Percentiles rank a stretch among this genome's conserved stretches.
Conservation (phyloP, 306 rosid genomes). For the Cucumis hystrix region DNA sequence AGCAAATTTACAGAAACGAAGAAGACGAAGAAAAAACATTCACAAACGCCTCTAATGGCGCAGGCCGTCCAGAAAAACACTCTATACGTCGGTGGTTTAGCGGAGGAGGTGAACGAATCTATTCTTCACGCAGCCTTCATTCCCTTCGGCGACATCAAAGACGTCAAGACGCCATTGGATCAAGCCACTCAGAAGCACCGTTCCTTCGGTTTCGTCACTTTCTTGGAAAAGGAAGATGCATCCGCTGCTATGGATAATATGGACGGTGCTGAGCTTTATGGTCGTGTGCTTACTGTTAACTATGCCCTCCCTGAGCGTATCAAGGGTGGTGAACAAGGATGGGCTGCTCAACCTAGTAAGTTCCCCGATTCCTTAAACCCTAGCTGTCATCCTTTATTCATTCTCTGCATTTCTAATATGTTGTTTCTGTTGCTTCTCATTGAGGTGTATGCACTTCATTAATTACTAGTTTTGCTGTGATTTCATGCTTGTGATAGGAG, state of each 20-base stretch:
- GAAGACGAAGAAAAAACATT: neutral
- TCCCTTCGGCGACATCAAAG: conserved; percentile 90
- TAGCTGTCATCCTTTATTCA: neutral
- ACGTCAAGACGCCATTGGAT: conserved; percentile 84
- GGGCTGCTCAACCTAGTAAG: conserved; percentile 97
- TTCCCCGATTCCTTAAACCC: neutral
- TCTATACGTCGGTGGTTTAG: conserved; percentile 74
- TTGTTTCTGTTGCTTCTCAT: neutral
- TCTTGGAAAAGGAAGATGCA: conserved; percentile 85
- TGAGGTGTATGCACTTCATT: too few species aligned
- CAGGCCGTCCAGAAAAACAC: conserved; percentile 93
- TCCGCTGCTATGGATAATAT: conserved; percentile 92
- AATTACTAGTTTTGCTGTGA: too few species aligned
- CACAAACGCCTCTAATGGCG: conserved; percentile 30
- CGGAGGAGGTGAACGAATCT: conserved; percentile 83
- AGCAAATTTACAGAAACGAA: neutral
- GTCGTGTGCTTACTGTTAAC: conserved; percentile 91
- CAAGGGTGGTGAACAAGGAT: conserved; percentile 97
- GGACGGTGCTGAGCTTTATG: conserved; percentile 97
- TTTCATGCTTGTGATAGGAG: too few species aligned
- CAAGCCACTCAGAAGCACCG: conserved; percentile 98
- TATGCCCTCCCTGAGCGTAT: conserved; percentile 81
- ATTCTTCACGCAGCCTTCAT: conserved; percentile 84
- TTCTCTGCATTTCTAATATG: neutral
- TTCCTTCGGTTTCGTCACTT: conserved; percentile 89